Evolutionary conservation across 768 basidiomycete genomes (phyloP).

Genomic region (Pisolithus orientalis): DNA sequence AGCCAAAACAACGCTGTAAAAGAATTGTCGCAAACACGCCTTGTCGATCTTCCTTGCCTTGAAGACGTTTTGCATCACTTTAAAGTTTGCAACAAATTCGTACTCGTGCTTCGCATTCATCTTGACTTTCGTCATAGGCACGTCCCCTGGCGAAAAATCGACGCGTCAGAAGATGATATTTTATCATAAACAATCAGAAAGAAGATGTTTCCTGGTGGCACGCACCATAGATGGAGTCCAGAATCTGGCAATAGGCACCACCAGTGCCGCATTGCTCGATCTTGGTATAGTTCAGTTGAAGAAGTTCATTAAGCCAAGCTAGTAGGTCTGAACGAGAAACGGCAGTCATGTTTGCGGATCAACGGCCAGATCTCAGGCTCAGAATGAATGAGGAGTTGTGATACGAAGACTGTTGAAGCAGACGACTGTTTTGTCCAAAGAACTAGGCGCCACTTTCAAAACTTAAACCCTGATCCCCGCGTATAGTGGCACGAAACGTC

Average conservation of each 20-base stretch:
- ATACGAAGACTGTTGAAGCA: conserved; percentile 10
- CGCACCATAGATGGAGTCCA: conserved; percentile 92
- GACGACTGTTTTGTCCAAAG: background rate
- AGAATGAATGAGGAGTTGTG: conserved; percentile 2
- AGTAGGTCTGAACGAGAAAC: conserved; percentile 80
- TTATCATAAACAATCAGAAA: conserved; percentile 13
- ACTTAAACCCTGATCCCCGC: background rate
- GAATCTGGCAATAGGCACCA: conserved; percentile 89
- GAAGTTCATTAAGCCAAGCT: conserved; percentile 90
- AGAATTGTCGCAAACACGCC: conserved; percentile 36
- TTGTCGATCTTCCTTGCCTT: conserved; percentile 92
- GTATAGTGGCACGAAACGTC: background rate
- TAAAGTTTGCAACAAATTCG: conserved; percentile 93
- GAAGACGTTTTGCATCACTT: conserved; percentile 90
- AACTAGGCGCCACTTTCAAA: conserved; percentile 6
- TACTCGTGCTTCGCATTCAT: conserved; percentile 96
- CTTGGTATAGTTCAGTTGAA: conserved; percentile 88
- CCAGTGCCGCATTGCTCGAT: conserved; percentile 89
- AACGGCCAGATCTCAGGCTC: conserved; percentile 5
- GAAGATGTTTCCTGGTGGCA: conserved; percentile 10
- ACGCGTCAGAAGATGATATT: conserved; percentile 6
- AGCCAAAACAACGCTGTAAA: conserved; percentile 1
- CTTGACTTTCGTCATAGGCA: conserved; percentile 90
- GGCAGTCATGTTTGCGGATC: conserved; percentile 42
- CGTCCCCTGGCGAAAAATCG: conserved; percentile 52